A percentile compares a stretch with the other conserved stretches of the same genome.
phyloP scores from a whole-genome alignment of 1,284 basidiomycete species.

The Irpex rosettiformis region DNA sequence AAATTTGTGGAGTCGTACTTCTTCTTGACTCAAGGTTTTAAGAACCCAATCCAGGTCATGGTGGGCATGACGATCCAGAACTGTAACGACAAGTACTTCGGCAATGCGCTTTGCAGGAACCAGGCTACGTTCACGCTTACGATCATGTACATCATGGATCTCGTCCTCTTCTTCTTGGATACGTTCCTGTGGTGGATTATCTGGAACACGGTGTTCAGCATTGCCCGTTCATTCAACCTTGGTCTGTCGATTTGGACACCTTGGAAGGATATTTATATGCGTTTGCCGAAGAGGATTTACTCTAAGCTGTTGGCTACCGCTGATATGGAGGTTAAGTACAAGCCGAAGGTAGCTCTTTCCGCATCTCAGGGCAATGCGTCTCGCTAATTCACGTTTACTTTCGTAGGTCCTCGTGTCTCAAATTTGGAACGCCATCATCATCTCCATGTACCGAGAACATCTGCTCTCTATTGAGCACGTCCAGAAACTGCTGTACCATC shows the following conservation, averaged over 20 bases:
- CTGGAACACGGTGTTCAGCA: constrained; percentile 94
- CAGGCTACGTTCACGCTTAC: constrained; percentile 91
- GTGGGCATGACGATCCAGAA: constrained; percentile 89
- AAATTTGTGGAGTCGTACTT: constrained; percentile 95
- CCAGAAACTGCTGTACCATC: constrained; percentile 92
- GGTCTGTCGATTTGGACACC: constrained; percentile 97
- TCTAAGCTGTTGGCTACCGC: constrained; percentile 87
- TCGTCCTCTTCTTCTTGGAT: constrained; percentile 93
- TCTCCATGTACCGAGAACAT: constrained; percentile 99
- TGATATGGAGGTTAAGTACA: constrained; percentile 96
- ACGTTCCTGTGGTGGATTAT: constrained; percentile 98
- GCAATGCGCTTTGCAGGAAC: constrained; percentile 76
- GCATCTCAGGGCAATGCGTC: not conserved
- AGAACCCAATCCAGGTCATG: constrained; percentile 87
- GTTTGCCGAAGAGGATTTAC: constrained; percentile 93
- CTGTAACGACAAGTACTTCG: constrained; percentile 84
- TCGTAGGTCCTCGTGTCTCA: constrained; percentile 92
- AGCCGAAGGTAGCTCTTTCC: constrained; percentile 74
- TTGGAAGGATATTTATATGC: constrained; percentile 92
- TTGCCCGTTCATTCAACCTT: constrained; percentile 85
- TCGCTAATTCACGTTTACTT: not conserved
- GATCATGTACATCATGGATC: constrained; percentile 96
- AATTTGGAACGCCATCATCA: constrained; percentile 98
- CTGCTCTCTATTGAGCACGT: constrained; percentile 95
- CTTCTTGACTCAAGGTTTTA: constrained; percentile 92